Conservation (phyloP, 1,139 yeast genomes). For the Candida glucosophila region DNA sequence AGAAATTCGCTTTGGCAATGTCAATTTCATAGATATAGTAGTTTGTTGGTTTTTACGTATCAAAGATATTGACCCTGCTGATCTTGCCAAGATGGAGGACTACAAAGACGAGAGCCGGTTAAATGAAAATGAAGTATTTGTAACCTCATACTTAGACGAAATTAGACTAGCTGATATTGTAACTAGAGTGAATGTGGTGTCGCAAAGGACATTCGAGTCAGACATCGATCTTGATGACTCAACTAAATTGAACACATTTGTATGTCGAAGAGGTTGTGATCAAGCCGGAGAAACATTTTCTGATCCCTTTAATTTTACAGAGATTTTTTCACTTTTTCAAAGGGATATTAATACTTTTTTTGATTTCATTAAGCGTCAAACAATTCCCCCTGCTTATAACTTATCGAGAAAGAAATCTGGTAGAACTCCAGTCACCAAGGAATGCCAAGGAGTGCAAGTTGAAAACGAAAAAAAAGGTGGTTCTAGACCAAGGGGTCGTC, state of each 20-base stretch:
- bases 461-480: constrained; percentile 3
- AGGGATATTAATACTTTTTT: constrained; percentile 18
- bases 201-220: constrained; percentile 14
- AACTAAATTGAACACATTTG: constrained; percentile 15
- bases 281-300: constrained; percentile 22
- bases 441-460: too few species aligned
- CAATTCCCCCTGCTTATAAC: constrained; percentile 16
- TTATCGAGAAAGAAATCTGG: constrained; percentile 5
- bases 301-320: constrained; percentile 26
- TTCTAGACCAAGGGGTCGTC: not conserved
- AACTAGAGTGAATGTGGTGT: constrained; percentile 25
- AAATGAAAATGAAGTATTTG: constrained; percentile 27
- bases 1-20: constrained; percentile 33
- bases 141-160: constrained; percentile 30
- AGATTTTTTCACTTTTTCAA: constrained; percentile 12
- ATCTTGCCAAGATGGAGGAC: constrained; percentile 9
- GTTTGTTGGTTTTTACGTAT: constrained; percentile 27
- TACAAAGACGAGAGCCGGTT: constrained; percentile 5
- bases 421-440: constrained; percentile 2
- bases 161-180: constrained; percentile 21
- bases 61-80: constrained; percentile 13
- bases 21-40: constrained; percentile 26
- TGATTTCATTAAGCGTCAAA: constrained; percentile 15
- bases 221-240: constrained; percentile 24
- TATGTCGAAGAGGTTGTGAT: constrained; percentile 34